Base-by-base conservation (phyloP, 106 monocot species). In the Chionographis japonica region DNA sequence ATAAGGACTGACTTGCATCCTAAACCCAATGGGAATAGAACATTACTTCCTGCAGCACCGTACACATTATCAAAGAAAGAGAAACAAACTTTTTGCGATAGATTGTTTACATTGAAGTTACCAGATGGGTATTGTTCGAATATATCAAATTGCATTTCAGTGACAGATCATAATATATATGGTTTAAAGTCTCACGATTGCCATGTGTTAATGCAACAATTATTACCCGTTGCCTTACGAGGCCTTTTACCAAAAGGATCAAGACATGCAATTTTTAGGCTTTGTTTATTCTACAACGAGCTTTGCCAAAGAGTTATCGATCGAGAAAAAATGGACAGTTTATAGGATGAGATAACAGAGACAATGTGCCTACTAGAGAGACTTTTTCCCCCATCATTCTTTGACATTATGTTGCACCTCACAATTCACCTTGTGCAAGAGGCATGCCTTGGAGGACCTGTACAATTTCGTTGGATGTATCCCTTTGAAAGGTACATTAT, bases 181-280 rank as follows among this genome's bases (percentile, higher is more conserved):
- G 2, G 61, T 3, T 15, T 62, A 1, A 62, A 62, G 40, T 62
- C 61, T 2, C 61, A 62, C 37, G 61, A 62, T 36, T 62, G 37
- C 37, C 36, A 62, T 62, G 37, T 62, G 27, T 39, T 62, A n/a
- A 62, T 62, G 61, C 61, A 62, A 3, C 61, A 62, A 36, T 62
- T 10, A 62, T 6, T 36, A 12, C n/a, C n/a, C n/a, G n/a, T n/a
- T n/a, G n/a, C n/a, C n/a, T n/a, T n/a, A n/a, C n/a, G n/a, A n/a
- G n/a, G 61, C 27, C 61, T 62, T 12, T 1, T 62, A 3, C 61
- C 61, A 62, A 2, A 62, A 36, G 19, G 40, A 3, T 36, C 61
- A 39, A 62, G 61, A 6, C 2, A 39, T 2, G 37, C 36, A 1
- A 62, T 38, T 36, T 13, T 39, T 62, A 8, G 61, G 27, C 37